Percentiles rank a stretch among this genome's conserved stretches.
Evolutionary conservation across 202 grass and related monocot genomes (phyloP).

Genomic region (Hordeum pubiflorum): DNA sequence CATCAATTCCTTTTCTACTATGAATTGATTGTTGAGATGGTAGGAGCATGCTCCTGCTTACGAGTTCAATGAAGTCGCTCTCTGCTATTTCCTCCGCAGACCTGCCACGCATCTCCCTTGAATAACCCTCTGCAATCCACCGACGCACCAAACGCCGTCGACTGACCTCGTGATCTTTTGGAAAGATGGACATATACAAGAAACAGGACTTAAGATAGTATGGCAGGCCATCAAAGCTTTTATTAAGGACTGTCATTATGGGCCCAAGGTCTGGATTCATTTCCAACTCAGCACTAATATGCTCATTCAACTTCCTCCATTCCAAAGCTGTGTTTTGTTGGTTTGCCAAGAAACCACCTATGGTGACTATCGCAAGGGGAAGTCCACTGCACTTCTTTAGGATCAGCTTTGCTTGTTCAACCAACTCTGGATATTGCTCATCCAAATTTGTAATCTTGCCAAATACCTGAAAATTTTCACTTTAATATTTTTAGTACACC

Average conservation of each 20-base stretch:
- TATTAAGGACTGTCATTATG: slow-evolving; percentile 1
- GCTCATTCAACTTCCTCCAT: slow-evolving; percentile 7
- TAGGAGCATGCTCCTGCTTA: slow-evolving; percentile 18
- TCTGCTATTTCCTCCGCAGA: not conserved
- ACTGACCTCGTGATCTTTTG: not conserved
- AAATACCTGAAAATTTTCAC: not conserved
- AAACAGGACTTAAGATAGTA: slow-evolving; percentile 23
- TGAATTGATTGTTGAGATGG: not conserved
- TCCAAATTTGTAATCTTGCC: not conserved
- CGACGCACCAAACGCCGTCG: not conserved
- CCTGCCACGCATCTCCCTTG: not conserved
- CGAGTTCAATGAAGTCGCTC: slow-evolving; percentile 3
- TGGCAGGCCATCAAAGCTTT: slow-evolving; percentile 27
- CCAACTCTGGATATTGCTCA: not conserved
- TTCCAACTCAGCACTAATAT: slow-evolving; percentile 21
- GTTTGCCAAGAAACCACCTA: slow-evolving; percentile 21
- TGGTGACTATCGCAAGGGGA: slow-evolving; percentile 6
- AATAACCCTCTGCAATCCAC: slow-evolving; percentile 37
- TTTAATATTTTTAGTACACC: not conserved
- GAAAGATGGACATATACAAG: slow-evolving; percentile 25
- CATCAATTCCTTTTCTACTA: not conserved
- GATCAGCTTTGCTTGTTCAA: not conserved
- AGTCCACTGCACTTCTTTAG: slow-evolving; percentile 24
- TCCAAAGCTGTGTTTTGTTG: not conserved
- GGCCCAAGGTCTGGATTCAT: not conserved